Conservation (phyloP, 352 stramenopile species). For the Saprolegnia diclina region DNA sequence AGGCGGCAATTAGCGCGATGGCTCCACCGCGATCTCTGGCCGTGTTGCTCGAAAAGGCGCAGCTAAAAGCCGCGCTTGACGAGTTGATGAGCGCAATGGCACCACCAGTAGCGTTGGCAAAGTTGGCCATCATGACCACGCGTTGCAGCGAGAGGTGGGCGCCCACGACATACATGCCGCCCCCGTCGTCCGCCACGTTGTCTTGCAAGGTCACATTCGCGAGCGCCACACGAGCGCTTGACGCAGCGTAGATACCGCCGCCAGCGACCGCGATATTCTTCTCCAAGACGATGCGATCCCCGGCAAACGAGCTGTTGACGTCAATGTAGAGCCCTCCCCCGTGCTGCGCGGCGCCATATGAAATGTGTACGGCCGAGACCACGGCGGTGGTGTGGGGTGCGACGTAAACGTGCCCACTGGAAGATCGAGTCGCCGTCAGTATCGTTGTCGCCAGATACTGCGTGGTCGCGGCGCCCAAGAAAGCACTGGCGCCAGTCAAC, state of each 20-base stretch:
- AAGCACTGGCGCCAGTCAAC: background rate
- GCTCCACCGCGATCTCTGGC: too few species aligned
- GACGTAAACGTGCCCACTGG: background rate
- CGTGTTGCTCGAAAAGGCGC: too few species aligned
- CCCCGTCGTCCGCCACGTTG: too few species aligned
- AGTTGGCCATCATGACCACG: too few species aligned
- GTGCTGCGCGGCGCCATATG: background rate
- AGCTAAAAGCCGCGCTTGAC: too few species aligned
- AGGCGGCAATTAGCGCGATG: too few species aligned
- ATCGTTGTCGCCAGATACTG: background rate
- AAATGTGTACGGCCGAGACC: background rate
- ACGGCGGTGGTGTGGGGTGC: background rate
- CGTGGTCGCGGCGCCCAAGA: background rate
- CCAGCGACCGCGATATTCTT: background rate
- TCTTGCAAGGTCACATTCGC: too few species aligned
- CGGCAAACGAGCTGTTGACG: slow-evolving; percentile 3
- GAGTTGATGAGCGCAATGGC: too few species aligned
- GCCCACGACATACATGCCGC: too few species aligned
- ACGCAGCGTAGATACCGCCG: background rate
- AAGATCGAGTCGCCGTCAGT: background rate
- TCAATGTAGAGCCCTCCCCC: background rate
- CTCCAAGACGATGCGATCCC: background rate
- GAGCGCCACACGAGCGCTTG: too few species aligned
- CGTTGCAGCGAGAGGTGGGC: too few species aligned
- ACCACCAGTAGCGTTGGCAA: too few species aligned